phyloP scores from a whole-genome alignment of 495 filamentous ascomycete genomes.

The Penicillium antarcticum region DNA sequence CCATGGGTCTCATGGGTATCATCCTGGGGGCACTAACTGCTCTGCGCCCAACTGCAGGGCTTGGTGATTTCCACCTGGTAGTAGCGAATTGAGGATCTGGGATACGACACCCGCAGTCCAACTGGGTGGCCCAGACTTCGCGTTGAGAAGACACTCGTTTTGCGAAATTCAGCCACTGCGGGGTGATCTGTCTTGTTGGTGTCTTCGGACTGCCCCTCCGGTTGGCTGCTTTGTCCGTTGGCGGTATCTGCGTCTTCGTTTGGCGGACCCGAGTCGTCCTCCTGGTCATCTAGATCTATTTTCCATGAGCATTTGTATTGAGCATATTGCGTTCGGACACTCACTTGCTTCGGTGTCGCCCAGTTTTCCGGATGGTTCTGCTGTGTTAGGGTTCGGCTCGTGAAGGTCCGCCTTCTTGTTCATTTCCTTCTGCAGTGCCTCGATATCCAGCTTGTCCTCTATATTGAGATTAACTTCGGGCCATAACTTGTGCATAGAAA shows the following conservation, averaged over 20 bases:
- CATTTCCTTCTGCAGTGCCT: neutral
- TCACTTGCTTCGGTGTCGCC: no score
- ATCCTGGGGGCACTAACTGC: conserved; percentile 1
- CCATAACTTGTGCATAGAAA: no score
- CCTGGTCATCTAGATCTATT: no score
- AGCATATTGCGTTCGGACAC: no score
- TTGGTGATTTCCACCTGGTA: conserved; percentile 14
- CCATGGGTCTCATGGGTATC: neutral
- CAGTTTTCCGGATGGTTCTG: no score
- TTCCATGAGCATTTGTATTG: no score
- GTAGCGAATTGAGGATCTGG: conserved; percentile 4
- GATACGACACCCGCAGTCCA: conserved; percentile 2
- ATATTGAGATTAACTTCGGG: neutral
- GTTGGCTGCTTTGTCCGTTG: neutral
- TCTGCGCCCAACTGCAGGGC: conserved; percentile 4
- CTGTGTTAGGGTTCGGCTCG: no score
- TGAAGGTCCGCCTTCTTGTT: no score
- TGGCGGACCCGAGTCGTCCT: neutral
- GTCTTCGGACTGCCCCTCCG: neutral
- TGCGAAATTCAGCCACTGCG: neutral
- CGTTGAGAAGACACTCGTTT: conserved; percentile 2
- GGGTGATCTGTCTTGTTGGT: neutral
- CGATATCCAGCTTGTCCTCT: conserved; percentile 10
- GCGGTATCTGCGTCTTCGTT: neutral
- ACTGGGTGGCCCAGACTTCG: conserved; percentile 9